Conservation (phyloP, 805 yeast species). For the Yamadazyma nakazawae region DNA sequence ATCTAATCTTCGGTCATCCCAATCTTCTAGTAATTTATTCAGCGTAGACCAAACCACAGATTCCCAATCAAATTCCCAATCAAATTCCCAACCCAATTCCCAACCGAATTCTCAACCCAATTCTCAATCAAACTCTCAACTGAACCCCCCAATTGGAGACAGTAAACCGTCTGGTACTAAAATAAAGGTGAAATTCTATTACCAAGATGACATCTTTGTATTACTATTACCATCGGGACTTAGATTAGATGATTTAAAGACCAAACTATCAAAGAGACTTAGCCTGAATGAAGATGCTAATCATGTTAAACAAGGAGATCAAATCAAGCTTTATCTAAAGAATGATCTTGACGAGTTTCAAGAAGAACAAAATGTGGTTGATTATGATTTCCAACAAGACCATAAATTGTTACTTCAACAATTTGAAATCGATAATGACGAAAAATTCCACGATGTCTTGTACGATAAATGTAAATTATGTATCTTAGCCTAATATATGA, state of each 20-base stretch:
- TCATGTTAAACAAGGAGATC: constrained; percentile 4
- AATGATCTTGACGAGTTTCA: constrained; percentile 41
- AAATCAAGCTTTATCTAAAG: constrained; percentile 36
- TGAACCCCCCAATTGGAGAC: neutral
- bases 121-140: neutral
- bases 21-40: constrained; percentile 9
- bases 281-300: constrained; percentile 32
- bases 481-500: constrained; percentile 19
- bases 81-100: neutral
- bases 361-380: constrained; percentile 26
- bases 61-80: constrained; percentile 18
- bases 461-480: constrained; percentile 44
- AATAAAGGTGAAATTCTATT: constrained; percentile 69
- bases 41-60: constrained; percentile 12
- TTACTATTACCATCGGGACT: constrained; percentile 51
- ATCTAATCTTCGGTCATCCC: constrained; percentile 16
- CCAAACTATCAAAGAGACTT: constrained; percentile 49
- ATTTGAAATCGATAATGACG: constrained; percentile 39
- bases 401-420: constrained; percentile 26
- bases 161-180: constrained; percentile 21
- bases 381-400: constrained; percentile 24
- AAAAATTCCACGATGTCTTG: constrained; percentile 35
- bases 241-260: constrained; percentile 46
- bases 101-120: constrained; percentile 15
- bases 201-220: constrained; percentile 79